Percentiles rank a stretch among this genome's conserved stretches.
phyloP scores from a whole-genome alignment of 306 rosid species.

The Pueraria montana region DNA sequence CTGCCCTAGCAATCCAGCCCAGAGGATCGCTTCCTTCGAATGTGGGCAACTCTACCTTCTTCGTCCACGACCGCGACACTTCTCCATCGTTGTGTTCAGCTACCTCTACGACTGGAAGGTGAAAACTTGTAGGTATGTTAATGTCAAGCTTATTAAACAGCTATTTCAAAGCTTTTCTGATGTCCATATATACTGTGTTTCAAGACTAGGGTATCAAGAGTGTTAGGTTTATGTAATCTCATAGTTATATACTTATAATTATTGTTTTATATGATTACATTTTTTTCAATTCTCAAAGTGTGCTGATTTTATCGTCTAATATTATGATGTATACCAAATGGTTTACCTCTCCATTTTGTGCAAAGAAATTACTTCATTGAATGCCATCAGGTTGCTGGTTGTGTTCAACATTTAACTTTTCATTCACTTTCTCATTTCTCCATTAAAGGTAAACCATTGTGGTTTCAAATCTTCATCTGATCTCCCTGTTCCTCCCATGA shows the following conservation, averaged over 20 bases:
- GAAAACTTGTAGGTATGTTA: not conserved
- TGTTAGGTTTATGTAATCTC: not conserved
- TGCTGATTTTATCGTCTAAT: slow-evolving; percentile 2
- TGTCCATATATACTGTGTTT: not conserved
- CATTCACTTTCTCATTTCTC: not conserved
- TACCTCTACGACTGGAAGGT: too few relatives aligned
- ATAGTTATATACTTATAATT: not conserved
- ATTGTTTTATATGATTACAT: not conserved
- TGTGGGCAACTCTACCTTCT: too few relatives aligned
- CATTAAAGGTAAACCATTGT: not conserved
- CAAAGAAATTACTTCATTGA: not conserved
- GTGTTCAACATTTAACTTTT: not conserved
- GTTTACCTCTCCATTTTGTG: not conserved
- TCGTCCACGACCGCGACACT: too few relatives aligned
- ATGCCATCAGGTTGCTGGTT: not conserved
- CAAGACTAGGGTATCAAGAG: not conserved
- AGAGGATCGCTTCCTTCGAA: too few relatives aligned
- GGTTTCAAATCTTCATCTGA: slow-evolving; percentile 16
- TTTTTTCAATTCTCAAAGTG: not conserved
- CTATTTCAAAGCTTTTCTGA: not conserved
- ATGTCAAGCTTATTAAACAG: not conserved
- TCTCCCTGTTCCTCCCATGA: not conserved
- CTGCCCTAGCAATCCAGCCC: too few relatives aligned
- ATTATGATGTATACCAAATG: not conserved
- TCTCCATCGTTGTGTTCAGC: too few relatives aligned